A percentile compares a stretch with the other conserved stretches of the same genome.
Conservation (phyloP, 352 stramenopile genomes). For the Globisporangium paroecandrum region DNA sequence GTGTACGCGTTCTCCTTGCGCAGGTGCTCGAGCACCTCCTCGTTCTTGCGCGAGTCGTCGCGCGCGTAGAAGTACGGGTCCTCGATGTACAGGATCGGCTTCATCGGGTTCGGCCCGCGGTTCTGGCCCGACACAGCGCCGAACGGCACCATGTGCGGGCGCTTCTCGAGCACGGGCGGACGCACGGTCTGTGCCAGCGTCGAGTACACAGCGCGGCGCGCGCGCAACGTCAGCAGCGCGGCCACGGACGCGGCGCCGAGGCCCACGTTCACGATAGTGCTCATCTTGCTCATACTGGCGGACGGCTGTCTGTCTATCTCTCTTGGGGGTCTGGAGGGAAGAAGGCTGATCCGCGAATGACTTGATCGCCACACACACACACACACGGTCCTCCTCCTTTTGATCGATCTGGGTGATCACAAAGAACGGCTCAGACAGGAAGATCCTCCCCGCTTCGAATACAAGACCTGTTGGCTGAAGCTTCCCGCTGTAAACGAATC, state of each 20-base stretch:
- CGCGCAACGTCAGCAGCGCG: slow-evolving; percentile 56
- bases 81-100: slow-evolving; percentile 84
- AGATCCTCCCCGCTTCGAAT: background rate
- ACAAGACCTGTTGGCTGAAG: background rate
- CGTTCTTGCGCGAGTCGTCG: slow-evolving; percentile 90
- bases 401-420: background rate
- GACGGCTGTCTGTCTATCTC: background rate
- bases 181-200: slow-evolving; percentile 34
- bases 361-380: background rate
- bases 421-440: background rate
- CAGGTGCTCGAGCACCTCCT: slow-evolving; percentile 91
- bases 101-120: slow-evolving; percentile 83
- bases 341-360: background rate
- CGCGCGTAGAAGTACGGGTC: slow-evolving; percentile 96
- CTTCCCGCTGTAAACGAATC: background rate
- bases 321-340: background rate
- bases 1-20: slow-evolving; percentile 93
- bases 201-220: slow-evolving; percentile 61
- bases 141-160: slow-evolving; percentile 80
- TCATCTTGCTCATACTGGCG: slow-evolving; percentile 52
- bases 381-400: background rate
- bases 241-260: slow-evolving; percentile 51
- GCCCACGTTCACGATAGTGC: slow-evolving; percentile 39
- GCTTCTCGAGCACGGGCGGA: slow-evolving; percentile 66
- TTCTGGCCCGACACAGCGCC: slow-evolving; percentile 76